A percentile compares a stretch with the other conserved stretches of the same genome.
These are phyloP conservation scores for Angomonas ambiguus DNA, from an alignment of 208 protist genomes.

Conservation along the genomic window DNA sequence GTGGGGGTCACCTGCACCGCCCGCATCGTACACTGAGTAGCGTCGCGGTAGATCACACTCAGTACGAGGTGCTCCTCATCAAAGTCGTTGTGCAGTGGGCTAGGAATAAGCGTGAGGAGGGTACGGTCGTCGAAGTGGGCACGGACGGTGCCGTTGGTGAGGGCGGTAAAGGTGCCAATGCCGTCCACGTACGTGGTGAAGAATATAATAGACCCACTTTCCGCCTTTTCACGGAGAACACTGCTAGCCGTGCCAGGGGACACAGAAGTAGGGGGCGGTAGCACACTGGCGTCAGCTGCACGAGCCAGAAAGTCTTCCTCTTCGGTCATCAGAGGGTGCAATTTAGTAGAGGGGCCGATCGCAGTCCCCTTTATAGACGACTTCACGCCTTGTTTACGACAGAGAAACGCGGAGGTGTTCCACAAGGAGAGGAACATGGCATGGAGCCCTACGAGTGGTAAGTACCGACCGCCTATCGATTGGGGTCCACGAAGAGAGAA, in stretches of 20 bases:
- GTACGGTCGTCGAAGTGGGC: conserved; percentile 80
- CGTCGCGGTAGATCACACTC: conserved; percentile 61
- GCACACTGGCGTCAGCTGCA: conserved; percentile 20
- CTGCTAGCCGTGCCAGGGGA: not conserved
- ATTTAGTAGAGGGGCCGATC: too few species aligned
- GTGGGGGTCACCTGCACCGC: conserved; percentile 40
- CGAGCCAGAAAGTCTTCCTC: conserved; percentile 14
- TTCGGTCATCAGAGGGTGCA: conserved; percentile 4
- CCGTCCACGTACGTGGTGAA: conserved; percentile 66
- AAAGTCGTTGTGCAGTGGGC: conserved; percentile 5
- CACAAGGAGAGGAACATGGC: conserved; percentile 49
- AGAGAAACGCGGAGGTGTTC: conserved; percentile 22
- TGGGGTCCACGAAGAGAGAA: not conserved
- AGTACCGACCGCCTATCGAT: conserved; percentile 16
- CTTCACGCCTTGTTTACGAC: not conserved
- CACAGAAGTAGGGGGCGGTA: too few species aligned
- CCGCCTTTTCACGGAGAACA: not conserved
- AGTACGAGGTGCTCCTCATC: conserved; percentile 55
- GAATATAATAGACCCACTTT: conserved; percentile 33
- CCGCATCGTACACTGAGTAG: conserved; percentile 52
- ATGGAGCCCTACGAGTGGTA: conserved; percentile 19
- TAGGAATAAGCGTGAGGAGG: conserved; percentile 64
- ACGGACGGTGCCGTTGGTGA: conserved; percentile 76
- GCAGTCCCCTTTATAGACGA: not conserved
- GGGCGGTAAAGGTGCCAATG: conserved; percentile 70